Evolutionary conservation across 352 stramenopile genomes (phyloP), one percentile per base, ranked within the genome.

Genomic region (Phytophthora cajani): DNA sequence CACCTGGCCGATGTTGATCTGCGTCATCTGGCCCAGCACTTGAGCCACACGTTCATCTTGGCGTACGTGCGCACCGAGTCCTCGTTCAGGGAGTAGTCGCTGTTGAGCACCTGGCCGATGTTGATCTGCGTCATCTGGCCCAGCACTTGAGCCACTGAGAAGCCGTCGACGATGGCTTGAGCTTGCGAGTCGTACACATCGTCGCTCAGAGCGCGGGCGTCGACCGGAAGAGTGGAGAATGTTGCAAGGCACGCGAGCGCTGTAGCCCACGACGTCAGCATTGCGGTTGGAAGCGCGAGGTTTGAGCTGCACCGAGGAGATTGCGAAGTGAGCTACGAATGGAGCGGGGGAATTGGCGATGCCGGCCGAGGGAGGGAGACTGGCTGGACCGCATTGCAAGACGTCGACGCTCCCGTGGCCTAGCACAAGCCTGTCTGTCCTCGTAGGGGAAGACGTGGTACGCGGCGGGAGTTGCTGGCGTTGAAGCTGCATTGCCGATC

Each of bases 81-180:
- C 55, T 82, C 71, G 56, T 95, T 88, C 16, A 93, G 64, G 16
- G 76, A 82, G 55, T 77, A 76, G 64, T 95, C 74, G 16, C 74
- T 63, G 54, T 85, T 79, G 46, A 97, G 65, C 12, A 98, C 75
- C 21, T 88, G 77, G 36, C 70, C 82, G 51, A 97, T 88, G 59
- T 94, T 89, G 38, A 98, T 85, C 75, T 98, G 93, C 21, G 89
- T 91, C 90, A 98, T 96, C 64, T 98, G 93, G 1, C 90, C 90
- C 11, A 98, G 68, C 62, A 91, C 81, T 12, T 91, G 21, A 2
- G 55, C 81, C 21, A 87, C 71, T 33, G 65, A 79, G 74, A 89
- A 81, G 58, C 66, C 64, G 61, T 77, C 70, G 36, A 92, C 74
- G 58, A 94, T 92, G 30, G 71, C 69, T 46, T 88, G 64, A 3